Evolutionary conservation across 371 early-diverging fungal genomes (phyloP), one percentile per base, ranked within the genome.

Genomic region (Syncephalis fuscata): DNA sequence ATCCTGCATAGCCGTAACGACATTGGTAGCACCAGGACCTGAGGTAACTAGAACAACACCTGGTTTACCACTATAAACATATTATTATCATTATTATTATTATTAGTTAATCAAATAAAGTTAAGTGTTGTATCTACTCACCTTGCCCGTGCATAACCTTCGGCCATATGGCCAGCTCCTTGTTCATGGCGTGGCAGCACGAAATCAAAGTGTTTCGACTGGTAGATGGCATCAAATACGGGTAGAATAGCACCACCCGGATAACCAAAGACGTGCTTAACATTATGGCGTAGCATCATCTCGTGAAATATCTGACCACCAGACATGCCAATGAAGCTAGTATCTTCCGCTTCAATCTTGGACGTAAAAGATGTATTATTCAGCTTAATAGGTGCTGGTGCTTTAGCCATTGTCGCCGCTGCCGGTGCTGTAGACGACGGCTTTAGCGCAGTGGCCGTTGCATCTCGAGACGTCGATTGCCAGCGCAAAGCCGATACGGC

Each of bases 1-100:
- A 68, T 96, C 94, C 59, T 92, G 92, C 87, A 96, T 83, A 16
- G 97, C 87, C 20, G 97, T 96, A 50, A 96, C 75, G 16, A 88
- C 85, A 66, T 96, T 96, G 36, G 97, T 96, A 10, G 94, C 97
- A 42, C 97, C 97, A n/a, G 97, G 97, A 1, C 96, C 96, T 17
- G 88, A 83, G 2, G 97, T 96, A 8, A 96, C 94, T 39, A 96
- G 70, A 19, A 91, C 88, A 32, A 96, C 88, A 55, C 94, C 93
- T 42, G 89, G 89, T 63, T 87, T 87, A 52, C 92, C 92, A 48
- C 80, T 83, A 45, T 36, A 16, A 37, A 51, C 27, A 25, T 45
- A 42, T 17, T 0, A 46, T 43, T 22, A 41, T 47, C 45, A 43
- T 38, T 22, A 45, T 52, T 45, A 32, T 14, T 19, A 8, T n/a